phyloP scores from a whole-genome alignment of 768 basidiomycete species.

The Trametes villosa region DNA sequence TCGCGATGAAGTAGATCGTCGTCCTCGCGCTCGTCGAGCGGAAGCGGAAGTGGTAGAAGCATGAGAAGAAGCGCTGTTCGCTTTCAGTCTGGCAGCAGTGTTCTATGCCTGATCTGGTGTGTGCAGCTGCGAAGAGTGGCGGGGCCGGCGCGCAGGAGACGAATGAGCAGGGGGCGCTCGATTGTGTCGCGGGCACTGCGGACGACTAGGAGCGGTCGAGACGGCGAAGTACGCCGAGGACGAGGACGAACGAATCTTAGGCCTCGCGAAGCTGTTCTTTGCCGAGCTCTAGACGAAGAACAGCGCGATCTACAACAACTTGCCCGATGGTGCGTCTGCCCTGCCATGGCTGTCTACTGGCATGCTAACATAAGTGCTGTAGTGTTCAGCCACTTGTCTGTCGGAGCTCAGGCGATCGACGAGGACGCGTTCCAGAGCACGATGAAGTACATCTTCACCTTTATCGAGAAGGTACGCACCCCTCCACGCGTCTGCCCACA shows the following conservation, averaged over 20 bases:
- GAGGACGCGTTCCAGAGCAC: slow-evolving; percentile 93
- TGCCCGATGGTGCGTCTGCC: slow-evolving; percentile 79
- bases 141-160: slow-evolving; percentile 41
- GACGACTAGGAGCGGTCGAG: slow-evolving; percentile 98
- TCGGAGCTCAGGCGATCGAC: slow-evolving; percentile 88
- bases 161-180: slow-evolving; percentile 82
- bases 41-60: slow-evolving; percentile 96
- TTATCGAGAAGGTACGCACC: slow-evolving; percentile 86
- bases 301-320: slow-evolving; percentile 98
- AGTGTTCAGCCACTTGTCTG: slow-evolving; percentile 95
- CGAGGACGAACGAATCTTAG: slow-evolving; percentile 81
- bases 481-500: neutral
- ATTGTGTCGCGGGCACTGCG: slow-evolving; percentile 95
- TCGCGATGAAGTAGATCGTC: slow-evolving; percentile 97
- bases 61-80: slow-evolving; percentile 80
- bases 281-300: slow-evolving; percentile 95
- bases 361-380: neutral
- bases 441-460: slow-evolving; percentile 93
- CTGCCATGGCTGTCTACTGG: neutral
- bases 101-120: neutral
- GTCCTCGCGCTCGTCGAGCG: slow-evolving; percentile 94
- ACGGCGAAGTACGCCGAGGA: slow-evolving; percentile 99
- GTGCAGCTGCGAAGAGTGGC: slow-evolving; percentile 63
- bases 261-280: slow-evolving; percentile 98
- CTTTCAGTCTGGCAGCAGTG: slow-evolving; percentile 28